These are phyloP conservation scores for Scedosporium dehoogii DNA, from an alignment of 2,329 filamentous ascomycete species.

Conservation along the genomic window DNA sequence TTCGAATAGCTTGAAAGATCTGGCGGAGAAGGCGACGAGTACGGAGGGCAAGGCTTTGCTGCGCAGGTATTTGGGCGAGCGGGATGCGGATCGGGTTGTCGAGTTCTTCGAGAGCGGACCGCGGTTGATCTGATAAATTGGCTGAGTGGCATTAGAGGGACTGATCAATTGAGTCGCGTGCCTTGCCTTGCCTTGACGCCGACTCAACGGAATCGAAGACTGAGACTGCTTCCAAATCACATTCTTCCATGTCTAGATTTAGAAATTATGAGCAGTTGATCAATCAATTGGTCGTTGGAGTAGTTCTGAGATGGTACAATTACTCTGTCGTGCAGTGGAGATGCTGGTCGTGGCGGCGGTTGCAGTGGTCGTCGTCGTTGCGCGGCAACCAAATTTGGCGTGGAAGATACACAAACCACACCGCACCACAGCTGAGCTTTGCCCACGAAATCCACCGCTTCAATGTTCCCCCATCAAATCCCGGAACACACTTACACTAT, in stretches of 20 bases:
- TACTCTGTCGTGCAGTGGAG: neutral
- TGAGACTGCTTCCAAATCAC: too few species aligned
- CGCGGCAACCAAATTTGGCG: neutral
- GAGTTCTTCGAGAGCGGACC: constrained; percentile 16
- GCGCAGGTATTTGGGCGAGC: constrained; percentile 18
- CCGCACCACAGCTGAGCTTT: neutral
- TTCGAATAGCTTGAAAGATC: constrained; percentile 15
- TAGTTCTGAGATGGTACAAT: too few species aligned
- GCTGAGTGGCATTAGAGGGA: neutral
- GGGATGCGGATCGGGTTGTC: constrained; percentile 19
- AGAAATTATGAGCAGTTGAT: too few species aligned
- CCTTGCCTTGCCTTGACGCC: too few species aligned
- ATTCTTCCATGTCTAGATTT: too few species aligned
- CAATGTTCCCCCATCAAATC: too few species aligned
- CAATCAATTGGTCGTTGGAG: too few species aligned
- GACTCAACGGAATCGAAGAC: too few species aligned
- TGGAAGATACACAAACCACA: constrained; percentile 4
- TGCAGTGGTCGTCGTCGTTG: neutral
- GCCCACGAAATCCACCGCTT: neutral
- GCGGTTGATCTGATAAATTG: neutral
- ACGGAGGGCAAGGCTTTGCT: constrained; percentile 13
- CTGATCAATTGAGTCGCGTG: too few species aligned
- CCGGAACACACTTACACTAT: neutral
- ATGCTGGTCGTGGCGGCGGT: neutral
- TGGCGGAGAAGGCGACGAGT: constrained; percentile 15